These are phyloP conservation scores for Oryza brachyantha DNA, from an alignment of 176 grass and related monocot species.

Conservation along the genomic window DNA sequence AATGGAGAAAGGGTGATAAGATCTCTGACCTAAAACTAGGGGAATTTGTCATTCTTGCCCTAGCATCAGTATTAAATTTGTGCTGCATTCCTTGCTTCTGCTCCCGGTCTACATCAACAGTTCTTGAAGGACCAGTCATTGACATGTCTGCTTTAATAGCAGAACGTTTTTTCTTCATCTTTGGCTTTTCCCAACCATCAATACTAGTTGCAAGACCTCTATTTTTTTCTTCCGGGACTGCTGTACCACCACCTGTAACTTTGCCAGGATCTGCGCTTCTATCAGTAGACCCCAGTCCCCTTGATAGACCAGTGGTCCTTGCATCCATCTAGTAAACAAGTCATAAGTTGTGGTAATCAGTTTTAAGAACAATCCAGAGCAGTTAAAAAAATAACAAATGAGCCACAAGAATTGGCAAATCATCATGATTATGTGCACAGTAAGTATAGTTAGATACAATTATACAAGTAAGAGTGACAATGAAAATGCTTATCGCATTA, in stretches of 20 bases:
- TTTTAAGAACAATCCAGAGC: conserved; percentile 3
- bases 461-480: conserved; percentile 37
- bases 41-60: conserved; percentile 47
- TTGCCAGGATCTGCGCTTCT: conserved; percentile 68
- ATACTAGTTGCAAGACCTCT: conserved; percentile 52
- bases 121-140: conserved; percentile 42
- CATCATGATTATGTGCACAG: conserved; percentile 14
- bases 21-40: conserved; percentile 68
- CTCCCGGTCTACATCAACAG: conserved; percentile 58
- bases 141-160: conserved; percentile 64
- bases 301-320: conserved; percentile 52
- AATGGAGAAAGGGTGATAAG: conserved; percentile 6
- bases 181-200: conserved; percentile 85
- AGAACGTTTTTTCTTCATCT: conserved; percentile 89
- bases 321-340: conserved; percentile 75
- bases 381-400: conserved; percentile 6
- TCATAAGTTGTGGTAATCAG: conserved; percentile 13
- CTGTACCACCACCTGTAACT: conserved; percentile 43
- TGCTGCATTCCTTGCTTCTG: conserved; percentile 64
- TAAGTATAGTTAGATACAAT: conserved; percentile 11
- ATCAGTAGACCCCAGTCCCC: conserved; percentile 48
- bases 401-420: conserved; percentile 11
- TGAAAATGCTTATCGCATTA: neutral
- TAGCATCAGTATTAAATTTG: conserved; percentile 60
- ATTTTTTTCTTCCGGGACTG: conserved; percentile 59